Conservation (phyloP, 768 basidiomycete species). For the Lactarius quietus region DNA sequence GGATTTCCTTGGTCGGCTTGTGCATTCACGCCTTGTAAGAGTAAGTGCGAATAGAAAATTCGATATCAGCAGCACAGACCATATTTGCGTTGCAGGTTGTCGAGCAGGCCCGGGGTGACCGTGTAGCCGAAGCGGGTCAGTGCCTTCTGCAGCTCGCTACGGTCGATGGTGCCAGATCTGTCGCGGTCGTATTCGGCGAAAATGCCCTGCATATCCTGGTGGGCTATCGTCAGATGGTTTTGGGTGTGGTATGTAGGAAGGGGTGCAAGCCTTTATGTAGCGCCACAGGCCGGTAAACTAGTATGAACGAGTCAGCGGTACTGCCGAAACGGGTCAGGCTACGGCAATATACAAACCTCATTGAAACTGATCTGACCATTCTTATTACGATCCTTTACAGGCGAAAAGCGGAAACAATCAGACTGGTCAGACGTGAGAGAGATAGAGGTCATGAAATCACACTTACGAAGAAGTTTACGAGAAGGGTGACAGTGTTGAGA, state of each 20-base stretch:
- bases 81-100: conserved; percentile 74
- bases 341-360: conserved; percentile 45
- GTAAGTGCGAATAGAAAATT: not conserved
- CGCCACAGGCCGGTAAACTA: conserved; percentile 76
- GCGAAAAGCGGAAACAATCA: conserved; percentile 7
- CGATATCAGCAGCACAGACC: conserved; percentile 42
- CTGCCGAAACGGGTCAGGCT: no score
- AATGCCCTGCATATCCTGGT: conserved; percentile 77
- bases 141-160: conserved; percentile 61
- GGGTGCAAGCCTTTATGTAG: conserved; percentile 62
- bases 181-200: conserved; percentile 84
- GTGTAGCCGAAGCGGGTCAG: conserved; percentile 76
- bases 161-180: conserved; percentile 75
- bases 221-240: not conserved
- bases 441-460: not conserved
- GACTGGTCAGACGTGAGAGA: not conserved
- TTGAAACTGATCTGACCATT: conserved; percentile 78
- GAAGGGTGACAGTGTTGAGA: conserved; percentile 78
- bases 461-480: conserved; percentile 78
- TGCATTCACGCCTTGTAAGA: conserved; percentile 44
- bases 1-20: conserved; percentile 35
- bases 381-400: conserved; percentile 61
- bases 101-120: conserved; percentile 60
- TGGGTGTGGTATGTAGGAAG: not conserved
- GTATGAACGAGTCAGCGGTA: conserved; percentile 11